These are phyloP conservation scores for Wallacemonas sp. DNA, from an alignment of 208 protist species.

Conservation along the genomic window DNA sequence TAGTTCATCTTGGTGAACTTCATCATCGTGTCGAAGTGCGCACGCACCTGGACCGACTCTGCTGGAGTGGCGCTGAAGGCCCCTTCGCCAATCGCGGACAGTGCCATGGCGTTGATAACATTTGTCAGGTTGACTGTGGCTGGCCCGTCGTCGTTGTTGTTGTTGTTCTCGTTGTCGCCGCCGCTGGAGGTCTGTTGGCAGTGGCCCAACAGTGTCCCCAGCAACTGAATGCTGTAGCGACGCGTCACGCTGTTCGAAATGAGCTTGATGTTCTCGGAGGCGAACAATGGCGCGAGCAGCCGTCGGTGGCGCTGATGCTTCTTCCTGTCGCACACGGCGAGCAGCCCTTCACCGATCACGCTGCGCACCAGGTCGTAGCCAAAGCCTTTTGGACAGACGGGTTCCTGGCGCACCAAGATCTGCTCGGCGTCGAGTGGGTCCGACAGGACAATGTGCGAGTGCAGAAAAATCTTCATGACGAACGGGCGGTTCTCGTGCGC, in stretches of 20 bases:
- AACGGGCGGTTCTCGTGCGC: slow-evolving; percentile 54
- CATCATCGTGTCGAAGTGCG: slow-evolving; percentile 44
- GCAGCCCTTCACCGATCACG: slow-evolving; percentile 51
- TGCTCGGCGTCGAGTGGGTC: slow-evolving; percentile 49
- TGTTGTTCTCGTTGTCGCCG: slow-evolving; percentile 22
- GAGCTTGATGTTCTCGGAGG: slow-evolving; percentile 40
- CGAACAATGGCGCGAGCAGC: slow-evolving; percentile 44
- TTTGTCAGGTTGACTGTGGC: slow-evolving; percentile 42
- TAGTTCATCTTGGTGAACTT: slow-evolving; percentile 51
- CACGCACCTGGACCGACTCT: slow-evolving; percentile 39
- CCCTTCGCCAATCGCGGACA: slow-evolving; percentile 47
- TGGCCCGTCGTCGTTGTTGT: too few species aligned
- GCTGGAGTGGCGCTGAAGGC: slow-evolving; percentile 46
- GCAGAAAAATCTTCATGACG: slow-evolving; percentile 56
- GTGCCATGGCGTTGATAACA: slow-evolving; percentile 51
- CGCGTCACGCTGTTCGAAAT: slow-evolving; percentile 49
- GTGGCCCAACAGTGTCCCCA: slow-evolving; percentile 29
- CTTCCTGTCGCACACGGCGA: slow-evolving; percentile 44
- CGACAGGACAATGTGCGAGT: slow-evolving; percentile 54
- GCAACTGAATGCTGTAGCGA: slow-evolving; percentile 40
- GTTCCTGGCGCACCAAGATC: slow-evolving; percentile 43
- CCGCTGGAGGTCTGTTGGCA: slow-evolving; percentile 19
- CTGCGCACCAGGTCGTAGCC: slow-evolving; percentile 59
- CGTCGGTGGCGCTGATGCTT: slow-evolving; percentile 47
- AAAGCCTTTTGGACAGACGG: slow-evolving; percentile 38